Percentiles rank a stretch among this genome's conserved stretches.
phyloP scores from a whole-genome alignment of 1,284 basidiomycete genomes.

The Pascua sp. region DNA sequence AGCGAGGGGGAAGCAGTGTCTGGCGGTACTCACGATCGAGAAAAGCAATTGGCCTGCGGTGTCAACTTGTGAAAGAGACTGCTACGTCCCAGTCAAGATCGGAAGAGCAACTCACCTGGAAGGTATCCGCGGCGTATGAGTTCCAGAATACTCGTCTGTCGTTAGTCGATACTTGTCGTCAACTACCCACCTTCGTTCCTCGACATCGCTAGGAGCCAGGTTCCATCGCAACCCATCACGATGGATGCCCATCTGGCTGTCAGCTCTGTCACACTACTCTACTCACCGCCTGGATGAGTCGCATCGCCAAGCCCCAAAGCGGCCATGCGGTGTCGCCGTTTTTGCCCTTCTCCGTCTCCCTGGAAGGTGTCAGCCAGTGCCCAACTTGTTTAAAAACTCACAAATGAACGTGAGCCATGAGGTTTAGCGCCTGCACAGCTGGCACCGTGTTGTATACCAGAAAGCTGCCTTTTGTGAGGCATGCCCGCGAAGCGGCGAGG shows the following conservation, averaged over 20 bases:
- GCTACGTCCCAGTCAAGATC: too few species aligned
- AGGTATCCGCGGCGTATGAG: conserved; percentile 16
- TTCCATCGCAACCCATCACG: conserved; percentile 26
- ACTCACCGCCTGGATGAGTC: conserved; percentile 20
- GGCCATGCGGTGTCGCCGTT: conserved; percentile 25
- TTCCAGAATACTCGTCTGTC: conserved; percentile 19
- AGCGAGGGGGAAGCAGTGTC: too few species aligned
- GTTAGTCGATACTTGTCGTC: neutral
- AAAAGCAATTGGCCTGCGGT: conserved; percentile 23
- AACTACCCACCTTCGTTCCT: conserved; percentile 16
- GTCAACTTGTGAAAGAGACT: too few species aligned
- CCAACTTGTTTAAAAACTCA: neutral
- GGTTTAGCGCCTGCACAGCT: conserved; percentile 29
- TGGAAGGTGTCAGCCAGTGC: neutral
- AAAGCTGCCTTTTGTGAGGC: conserved; percentile 33
- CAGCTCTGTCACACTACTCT: neutral
- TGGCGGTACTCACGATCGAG: conserved; percentile 11
- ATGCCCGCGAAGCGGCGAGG: conserved; percentile 23
- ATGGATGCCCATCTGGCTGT: conserved; percentile 28
- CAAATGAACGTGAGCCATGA: conserved; percentile 24
- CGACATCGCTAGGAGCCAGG: conserved; percentile 16
- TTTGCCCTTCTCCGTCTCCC: conserved; percentile 24
- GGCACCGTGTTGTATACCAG: conserved; percentile 34
- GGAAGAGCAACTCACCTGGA: conserved; percentile 7
- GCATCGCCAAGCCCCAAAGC: conserved; percentile 23